phyloP scores from a whole-genome alignment of 306 rosid species.

The Elaeagnus macrophylla region DNA sequence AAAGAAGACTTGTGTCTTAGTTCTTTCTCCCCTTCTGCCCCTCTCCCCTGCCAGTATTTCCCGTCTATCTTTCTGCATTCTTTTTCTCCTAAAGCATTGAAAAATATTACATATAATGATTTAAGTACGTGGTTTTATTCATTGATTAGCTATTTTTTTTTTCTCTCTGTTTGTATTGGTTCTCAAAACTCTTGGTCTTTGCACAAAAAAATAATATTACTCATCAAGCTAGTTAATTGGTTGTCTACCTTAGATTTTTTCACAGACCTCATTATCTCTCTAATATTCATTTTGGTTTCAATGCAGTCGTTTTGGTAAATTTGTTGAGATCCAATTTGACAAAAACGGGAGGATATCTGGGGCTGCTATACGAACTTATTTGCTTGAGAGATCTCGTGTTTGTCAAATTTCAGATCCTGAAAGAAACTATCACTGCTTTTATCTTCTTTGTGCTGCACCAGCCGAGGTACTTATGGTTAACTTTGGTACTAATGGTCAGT shows the following conservation, averaged over 20 bases:
- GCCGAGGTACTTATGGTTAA: constrained; percentile 56
- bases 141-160: too few species aligned
- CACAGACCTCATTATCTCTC: constrained; percentile 8
- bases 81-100: too few species aligned
- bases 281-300: constrained; percentile 21
- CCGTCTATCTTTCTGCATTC: too few species aligned
- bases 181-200: too few species aligned
- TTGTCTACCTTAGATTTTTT: not conserved
- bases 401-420: constrained; percentile 97
- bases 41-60: too few species aligned
- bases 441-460: constrained; percentile 97
- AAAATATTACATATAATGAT: too few species aligned
- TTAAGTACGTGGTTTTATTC: too few species aligned
- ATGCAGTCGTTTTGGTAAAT: constrained; percentile 99
- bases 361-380: constrained; percentile 88
- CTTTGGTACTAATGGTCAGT: constrained; percentile 12
- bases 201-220: too few species aligned
- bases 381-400: constrained; percentile 98
- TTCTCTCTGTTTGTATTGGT: too few species aligned
- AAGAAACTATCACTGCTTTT: constrained; percentile 98
- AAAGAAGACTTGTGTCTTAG: too few species aligned
- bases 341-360: constrained; percentile 98
- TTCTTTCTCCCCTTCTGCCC: too few species aligned
- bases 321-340: constrained; percentile 98
- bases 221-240: too few species aligned